phyloP scores from a whole-genome alignment of 495 filamentous ascomycete genomes.

The Aspergillus biplanus region DNA sequence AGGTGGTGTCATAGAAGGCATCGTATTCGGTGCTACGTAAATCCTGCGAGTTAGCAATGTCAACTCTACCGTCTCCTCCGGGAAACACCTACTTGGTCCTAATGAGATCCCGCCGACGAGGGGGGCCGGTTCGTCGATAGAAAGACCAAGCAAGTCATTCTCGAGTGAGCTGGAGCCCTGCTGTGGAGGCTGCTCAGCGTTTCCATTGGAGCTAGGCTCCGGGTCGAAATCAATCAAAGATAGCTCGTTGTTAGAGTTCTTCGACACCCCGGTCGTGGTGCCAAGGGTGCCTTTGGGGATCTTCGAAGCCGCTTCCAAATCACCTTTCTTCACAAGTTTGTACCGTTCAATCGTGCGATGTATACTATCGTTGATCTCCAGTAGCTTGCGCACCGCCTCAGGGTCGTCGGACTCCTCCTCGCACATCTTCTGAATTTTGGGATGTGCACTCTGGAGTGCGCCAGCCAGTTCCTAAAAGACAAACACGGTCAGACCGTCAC shows the following conservation, averaged over 20 bases:
- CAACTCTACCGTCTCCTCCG: not conserved
- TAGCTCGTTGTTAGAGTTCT: constrained; percentile 79
- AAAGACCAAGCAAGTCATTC: constrained; percentile 72
- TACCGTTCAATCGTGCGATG: constrained; percentile 95
- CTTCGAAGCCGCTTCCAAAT: constrained; percentile 82
- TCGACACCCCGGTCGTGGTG: constrained; percentile 69
- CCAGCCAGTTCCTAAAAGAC: constrained; percentile 75
- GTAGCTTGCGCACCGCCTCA: constrained; percentile 90
- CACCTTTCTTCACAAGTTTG: constrained; percentile 90
- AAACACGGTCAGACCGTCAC: constrained; percentile 5
- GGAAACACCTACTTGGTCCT: constrained; percentile 65
- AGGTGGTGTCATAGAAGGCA: constrained; percentile 18
- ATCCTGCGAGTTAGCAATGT: not conserved
- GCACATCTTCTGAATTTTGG: constrained; percentile 99
- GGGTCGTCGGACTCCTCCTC: constrained; percentile 97
- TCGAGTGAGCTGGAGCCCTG: constrained; percentile 50
- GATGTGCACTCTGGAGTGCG: constrained; percentile 89
- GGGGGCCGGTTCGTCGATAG: constrained; percentile 63
- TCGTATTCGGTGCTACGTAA: not conserved
- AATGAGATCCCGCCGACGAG: constrained; percentile 84
- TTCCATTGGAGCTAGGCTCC: constrained; percentile 55
- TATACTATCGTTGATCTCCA: constrained; percentile 99
- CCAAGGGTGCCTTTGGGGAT: constrained; percentile 84
- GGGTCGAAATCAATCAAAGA: constrained; percentile 90
- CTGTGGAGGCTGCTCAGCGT: constrained; percentile 44